These are phyloP conservation scores for Apiosordaria backusii DNA, from an alignment of 495 filamentous ascomycete genomes.

Conservation along the genomic window DNA sequence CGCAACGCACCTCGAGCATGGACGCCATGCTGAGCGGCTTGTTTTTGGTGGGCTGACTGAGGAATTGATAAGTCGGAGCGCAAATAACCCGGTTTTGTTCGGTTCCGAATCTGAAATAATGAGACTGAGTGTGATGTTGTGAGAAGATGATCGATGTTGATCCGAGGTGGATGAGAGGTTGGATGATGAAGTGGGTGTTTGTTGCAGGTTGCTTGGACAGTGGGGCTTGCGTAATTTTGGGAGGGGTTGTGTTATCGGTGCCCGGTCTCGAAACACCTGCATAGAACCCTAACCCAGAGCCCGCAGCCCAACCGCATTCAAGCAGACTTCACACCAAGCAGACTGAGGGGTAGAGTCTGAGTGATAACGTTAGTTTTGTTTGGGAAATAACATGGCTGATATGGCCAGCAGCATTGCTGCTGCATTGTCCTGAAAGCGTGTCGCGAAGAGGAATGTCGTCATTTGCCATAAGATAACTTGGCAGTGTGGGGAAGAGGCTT, in stretches of 20 bases:
- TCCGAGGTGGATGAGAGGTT: not conserved
- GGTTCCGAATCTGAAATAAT: not conserved
- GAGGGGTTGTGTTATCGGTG: not conserved
- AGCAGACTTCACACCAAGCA: not conserved
- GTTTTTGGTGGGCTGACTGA: conserved; percentile 2
- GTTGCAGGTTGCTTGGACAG: not conserved
- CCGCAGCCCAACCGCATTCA: not conserved
- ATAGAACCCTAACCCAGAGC: not conserved
- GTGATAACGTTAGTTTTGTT: no score
- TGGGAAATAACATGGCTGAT: not conserved
- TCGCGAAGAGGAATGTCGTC: no score
- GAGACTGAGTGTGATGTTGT: not conserved
- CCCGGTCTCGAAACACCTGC: not conserved
- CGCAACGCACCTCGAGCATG: conserved; percentile 20
- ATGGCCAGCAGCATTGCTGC: no score
- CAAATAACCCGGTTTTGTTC: not conserved
- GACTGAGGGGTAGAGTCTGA: not conserved
- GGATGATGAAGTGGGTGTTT: not conserved
- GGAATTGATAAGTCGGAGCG: conserved; percentile 10
- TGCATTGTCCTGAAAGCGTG: no score
- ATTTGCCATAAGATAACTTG: no score
- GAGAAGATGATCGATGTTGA: not conserved
- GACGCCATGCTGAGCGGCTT: conserved; percentile 23
- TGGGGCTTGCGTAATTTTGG: conserved; percentile 20
- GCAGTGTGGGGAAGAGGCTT: no score